Evolutionary conservation across 2,329 filamentous ascomycete genomes (phyloP).

Genomic region (Exophiala oligosperma): DNA sequence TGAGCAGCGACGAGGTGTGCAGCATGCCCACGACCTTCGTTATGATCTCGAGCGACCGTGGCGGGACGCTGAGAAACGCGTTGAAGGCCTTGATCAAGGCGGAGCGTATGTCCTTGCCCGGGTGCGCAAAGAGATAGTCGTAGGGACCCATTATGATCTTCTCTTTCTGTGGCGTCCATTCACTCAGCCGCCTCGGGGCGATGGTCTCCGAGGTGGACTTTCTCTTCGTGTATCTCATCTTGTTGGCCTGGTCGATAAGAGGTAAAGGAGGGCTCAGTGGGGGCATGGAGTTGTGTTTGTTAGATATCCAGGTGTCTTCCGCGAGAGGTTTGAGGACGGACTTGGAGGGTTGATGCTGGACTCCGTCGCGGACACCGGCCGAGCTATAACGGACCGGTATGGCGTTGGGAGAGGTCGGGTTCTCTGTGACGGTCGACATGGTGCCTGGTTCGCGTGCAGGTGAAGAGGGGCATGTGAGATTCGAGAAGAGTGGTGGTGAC

Average conservation of each 20-base stretch:
- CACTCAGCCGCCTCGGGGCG: constrained; percentile 7
- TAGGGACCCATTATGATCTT: constrained; percentile 46
- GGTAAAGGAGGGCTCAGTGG: constrained; percentile 3
- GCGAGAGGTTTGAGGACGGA: constrained; percentile 56
- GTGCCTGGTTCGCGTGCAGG: not conserved
- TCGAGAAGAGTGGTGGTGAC: not conserved
- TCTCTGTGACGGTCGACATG: constrained; percentile 26
- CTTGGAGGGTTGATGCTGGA: constrained; percentile 31
- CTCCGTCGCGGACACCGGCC: constrained; percentile 49
- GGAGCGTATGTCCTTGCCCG: constrained; percentile 47
- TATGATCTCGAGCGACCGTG: constrained; percentile 42
- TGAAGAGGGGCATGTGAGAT: constrained; percentile 16
- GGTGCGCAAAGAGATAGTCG: constrained; percentile 45
- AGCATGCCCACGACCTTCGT: constrained; percentile 47
- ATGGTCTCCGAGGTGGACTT: constrained; percentile 22
- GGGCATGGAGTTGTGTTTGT: constrained; percentile 31
- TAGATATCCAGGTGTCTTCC: constrained; percentile 62
- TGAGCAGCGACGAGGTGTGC: constrained; percentile 47
- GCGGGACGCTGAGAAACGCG: constrained; percentile 45
- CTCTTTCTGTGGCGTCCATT: constrained; percentile 39
- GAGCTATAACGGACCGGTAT: constrained; percentile 76
- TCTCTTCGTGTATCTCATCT: constrained; percentile 27
- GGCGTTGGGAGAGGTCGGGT: constrained; percentile 56
- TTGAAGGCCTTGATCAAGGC: constrained; percentile 48
- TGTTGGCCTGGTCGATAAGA: constrained; percentile 18